phyloP scores from a whole-genome alignment of 1,284 basidiomycete genomes.

The Hypsizygus ulmarius region DNA sequence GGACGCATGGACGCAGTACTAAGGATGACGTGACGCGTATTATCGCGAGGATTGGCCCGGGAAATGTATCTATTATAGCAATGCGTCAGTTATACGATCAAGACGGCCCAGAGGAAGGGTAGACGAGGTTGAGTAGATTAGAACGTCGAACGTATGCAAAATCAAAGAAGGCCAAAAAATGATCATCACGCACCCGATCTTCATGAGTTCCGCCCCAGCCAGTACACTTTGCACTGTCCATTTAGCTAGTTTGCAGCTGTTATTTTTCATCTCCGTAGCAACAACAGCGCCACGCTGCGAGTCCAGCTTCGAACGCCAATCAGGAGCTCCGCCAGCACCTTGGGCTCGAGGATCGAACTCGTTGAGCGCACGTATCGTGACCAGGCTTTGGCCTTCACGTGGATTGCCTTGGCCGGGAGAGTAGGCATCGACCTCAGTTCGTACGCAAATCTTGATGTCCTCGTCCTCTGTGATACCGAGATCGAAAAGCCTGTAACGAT shows the following conservation, averaged over 20 bases:
- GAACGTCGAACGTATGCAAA: conserved; percentile 4
- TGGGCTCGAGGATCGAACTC: conserved; percentile 94
- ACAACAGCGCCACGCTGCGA: conserved; percentile 97
- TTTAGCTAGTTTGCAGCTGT: conserved; percentile 96
- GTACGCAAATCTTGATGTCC: conserved; percentile 87
- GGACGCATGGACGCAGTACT: conserved; percentile 96
- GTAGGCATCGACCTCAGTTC: conserved; percentile 96
- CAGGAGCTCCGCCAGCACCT: conserved; percentile 90
- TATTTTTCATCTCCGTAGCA: conserved; percentile 99
- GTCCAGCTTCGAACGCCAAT: conserved; percentile 97
- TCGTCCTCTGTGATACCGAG: conserved; percentile 89
- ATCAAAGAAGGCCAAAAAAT: conserved; percentile 8
- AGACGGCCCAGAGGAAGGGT: conserved; percentile 3
- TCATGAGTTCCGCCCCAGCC: conserved; percentile 95
- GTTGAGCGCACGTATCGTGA: conserved; percentile 94
- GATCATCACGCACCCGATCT: conserved; percentile 79
- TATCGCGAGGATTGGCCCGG: conserved; percentile 90
- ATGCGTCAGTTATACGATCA: conserved; percentile 14
- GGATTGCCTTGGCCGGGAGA: conserved; percentile 63
- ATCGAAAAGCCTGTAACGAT: conserved; percentile 96
- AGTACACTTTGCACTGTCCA: conserved; percentile 97
- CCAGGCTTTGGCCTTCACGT: conserved; percentile 72
- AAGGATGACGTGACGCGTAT: conserved; percentile 93
- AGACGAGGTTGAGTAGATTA: conserved; percentile 7
- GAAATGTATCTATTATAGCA: conserved; percentile 74